Base-by-base conservation (phyloP, 805 yeast genomes). In the Hanseniaspora lindneri region DNA sequence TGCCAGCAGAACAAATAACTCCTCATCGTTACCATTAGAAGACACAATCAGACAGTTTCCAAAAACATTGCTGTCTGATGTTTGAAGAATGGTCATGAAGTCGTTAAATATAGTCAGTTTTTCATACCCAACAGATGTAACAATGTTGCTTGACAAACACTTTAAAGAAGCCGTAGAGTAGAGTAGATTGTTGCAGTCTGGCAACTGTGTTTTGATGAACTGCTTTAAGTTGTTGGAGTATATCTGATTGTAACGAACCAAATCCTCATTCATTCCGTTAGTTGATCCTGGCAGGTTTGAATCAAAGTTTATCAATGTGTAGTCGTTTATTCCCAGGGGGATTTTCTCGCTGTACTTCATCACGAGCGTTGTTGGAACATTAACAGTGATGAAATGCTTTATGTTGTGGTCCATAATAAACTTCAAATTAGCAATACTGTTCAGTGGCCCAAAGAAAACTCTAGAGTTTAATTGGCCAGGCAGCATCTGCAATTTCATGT, bases 381-480 rank as follows among this genome's bases (percentile, higher is more conserved):
- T 60, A 1, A 66, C 53, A 17, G 68, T 65, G 24, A 69, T 57
- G 41, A 69, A 59, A 49, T 62, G 64, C 48, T 59, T 63, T 52
- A 73, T 67, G 52, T 70, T 69, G 49, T 68, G 60, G n/a, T 58
- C 54, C 17, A 51, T 47, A 9, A 74, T 54, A 46, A 69, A 67
- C 8, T 60, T 62, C 8, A 56, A 54, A 54, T 70, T 68, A 1
- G 67, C 61, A n/a, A 71, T 56, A 1, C 69, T 62, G 43, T 69
- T 61, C 48, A 71, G 53, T 1, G 77, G 75, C 1, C 79, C 77
- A 27, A 74, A 60, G 63, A 69, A 72, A 2, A 73, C 57, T 39
- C 65, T 60, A 17, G 65, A 64, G 9, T 67, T 58, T 16, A 74
- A 51, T 51, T 61, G 63, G 55, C 72, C 76, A 3, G 76, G 71